Base-by-base conservation (phyloP, 306 rosid species). In the Prunus armeniaca region DNA sequence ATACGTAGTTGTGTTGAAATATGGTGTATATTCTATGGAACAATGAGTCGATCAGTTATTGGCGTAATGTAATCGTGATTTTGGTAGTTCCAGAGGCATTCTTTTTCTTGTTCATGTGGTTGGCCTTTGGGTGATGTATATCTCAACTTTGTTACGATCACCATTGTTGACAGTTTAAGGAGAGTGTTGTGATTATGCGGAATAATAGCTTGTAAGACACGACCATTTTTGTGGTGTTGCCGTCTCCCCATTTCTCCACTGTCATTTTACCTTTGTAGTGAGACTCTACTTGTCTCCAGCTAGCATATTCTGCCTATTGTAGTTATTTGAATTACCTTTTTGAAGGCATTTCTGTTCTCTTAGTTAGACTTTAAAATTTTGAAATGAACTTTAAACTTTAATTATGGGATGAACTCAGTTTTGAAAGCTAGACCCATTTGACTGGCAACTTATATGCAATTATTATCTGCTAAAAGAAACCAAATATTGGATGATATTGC, bases 11-110 rank as follows among this genome's bases (percentile, higher is more conserved):
- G 93, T 89, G 88, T 87, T 84, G 79, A 84, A 83, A 89, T 81
- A 82, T 86, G 88, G 80, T 88, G 84, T 88, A 84, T 83, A 86
- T 84, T 78, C 51, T 81, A 80, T 80, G 78, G 87, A 79, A 84
- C 81, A 80, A 84, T 70, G 87, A 77, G 86, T 84, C 80, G 62
- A 84, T 61, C 79, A 62, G 82, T 61, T 76, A 71, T 84, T 86
- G 92, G 89, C 82, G 78, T 79, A 75, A 78, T 81, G 87, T 86
- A 87, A 87, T 83, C 81, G 89, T 89, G 89, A 79, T 90, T 93
- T 93, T 89, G 93, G 91, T 86, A 87, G 94, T 74, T 47, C 63
- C 34, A 72, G 87, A 80, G 87, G 86, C 88, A 87, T 87, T 89
- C 77, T 86, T 88, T 83, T 71, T 34, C 57, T 57, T 86, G 43